Evolutionary conservation across 805 yeast genomes (phyloP), one percentile per base, ranked within the genome.

Genomic region (Lipomyces orientalis): DNA sequence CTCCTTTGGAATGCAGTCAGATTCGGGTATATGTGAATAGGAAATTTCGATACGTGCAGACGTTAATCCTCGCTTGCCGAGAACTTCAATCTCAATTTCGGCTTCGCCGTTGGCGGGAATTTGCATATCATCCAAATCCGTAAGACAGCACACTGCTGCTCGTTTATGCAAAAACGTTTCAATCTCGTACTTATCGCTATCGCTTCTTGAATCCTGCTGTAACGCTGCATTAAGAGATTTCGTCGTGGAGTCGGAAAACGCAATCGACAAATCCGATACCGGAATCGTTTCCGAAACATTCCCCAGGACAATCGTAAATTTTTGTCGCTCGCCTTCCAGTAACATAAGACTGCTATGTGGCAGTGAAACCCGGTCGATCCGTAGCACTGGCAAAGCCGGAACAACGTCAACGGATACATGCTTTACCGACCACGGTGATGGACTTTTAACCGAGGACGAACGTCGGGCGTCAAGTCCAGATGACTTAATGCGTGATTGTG

Each of bases 31-130:
- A 76, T 84, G 74, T 71, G 88, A 86, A 76, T 91, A 91, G 68
- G 90, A 93, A 33, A 91, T 78, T 4, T 87, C 82, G 37, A 91
- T 79, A 49, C 84, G 84, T 61, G 90, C 90, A 61, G 85, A 86
- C 19, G 84, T 85, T 79, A 91, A 86, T 0, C 93, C 92, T 52
- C 91, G 82, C 73, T 90, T 90, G 0, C 96, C 97, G 64, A 82
- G 80, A 1, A 91, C 80, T 69, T 87, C 88, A 70, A 89, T 81
- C 31, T 84, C 83, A 58, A 89, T 80, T 3, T 76, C 77, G 54
- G 87, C 80, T 29, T 83, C 83, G 33, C 76, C 77, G 35, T 74
- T 75, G 0, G 85, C 80, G n/a, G 69, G 68, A 7, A 79, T 58
- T 2, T 64, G 57, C 34, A 76, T 64, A 1, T 73, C 72, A 1